phyloP scores from a whole-genome alignment of 371 early-diverging fungal species.

The Funneliformis caledonium region DNA sequence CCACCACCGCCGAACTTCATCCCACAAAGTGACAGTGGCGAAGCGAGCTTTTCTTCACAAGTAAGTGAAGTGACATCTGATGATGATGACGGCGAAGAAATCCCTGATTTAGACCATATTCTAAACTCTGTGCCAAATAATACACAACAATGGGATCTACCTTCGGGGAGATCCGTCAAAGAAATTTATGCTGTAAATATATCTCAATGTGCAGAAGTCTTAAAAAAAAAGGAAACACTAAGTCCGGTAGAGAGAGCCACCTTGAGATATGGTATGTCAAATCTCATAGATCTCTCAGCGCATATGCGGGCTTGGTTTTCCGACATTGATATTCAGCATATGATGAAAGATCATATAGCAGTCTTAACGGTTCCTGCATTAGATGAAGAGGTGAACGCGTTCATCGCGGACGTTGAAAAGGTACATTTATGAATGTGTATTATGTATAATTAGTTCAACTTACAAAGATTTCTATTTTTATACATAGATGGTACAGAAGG shows the following conservation, averaged over 20 bases:
- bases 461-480: background rate
- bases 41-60: background rate
- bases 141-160: constrained; percentile 15
- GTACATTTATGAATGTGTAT: background rate
- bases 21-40: background rate
- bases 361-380: background rate
- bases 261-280: constrained; percentile 29
- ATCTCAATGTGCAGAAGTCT: constrained; percentile 19
- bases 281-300: constrained; percentile 8
- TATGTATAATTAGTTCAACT: background rate
- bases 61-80: background rate
- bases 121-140: background rate
- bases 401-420: background rate
- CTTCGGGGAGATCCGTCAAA: constrained; percentile 9
- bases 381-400: background rate
- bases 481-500: no score
- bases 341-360: no score
- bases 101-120: constrained; percentile 6
- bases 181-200: constrained; percentile 24
- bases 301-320: constrained; percentile 4
- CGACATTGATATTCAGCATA: no score
- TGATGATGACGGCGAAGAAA: constrained; percentile 6
- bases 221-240: constrained; percentile 20
- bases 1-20: background rate
- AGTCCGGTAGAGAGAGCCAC: background rate